Evolutionary conservation across 2,329 filamentous ascomycete species (phyloP).

Genomic region (Stachybotrys chartarum): DNA sequence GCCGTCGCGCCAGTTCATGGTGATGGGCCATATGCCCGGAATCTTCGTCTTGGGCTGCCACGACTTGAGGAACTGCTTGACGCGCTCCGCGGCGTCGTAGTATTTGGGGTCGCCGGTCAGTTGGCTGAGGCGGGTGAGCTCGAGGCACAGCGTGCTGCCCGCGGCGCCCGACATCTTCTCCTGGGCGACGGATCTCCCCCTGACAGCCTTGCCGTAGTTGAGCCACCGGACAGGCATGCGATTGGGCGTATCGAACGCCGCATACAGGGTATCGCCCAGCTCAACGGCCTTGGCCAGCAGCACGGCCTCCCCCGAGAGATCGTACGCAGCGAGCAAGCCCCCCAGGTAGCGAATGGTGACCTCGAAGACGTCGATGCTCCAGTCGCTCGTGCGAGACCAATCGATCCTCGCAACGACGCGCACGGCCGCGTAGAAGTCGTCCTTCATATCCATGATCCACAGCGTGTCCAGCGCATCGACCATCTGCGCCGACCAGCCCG

Average conservation of each 20-base stretch:
- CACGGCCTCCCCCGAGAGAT: slow-evolving; percentile 36
- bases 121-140: slow-evolving; percentile 69
- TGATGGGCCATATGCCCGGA: slow-evolving; percentile 71
- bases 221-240: slow-evolving; percentile 40
- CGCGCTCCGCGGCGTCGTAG: slow-evolving; percentile 68
- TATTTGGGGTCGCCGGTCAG: slow-evolving; percentile 66
- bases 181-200: slow-evolving; percentile 41
- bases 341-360: slow-evolving; percentile 49
- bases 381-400: slow-evolving; percentile 37
- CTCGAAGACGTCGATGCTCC: slow-evolving; percentile 44
- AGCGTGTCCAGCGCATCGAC: slow-evolving; percentile 56
- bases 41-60: slow-evolving; percentile 63
- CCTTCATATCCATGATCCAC: slow-evolving; percentile 53
- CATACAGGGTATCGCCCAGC: slow-evolving; percentile 47
- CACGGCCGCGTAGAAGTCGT: slow-evolving; percentile 49
- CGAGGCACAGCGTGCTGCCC: slow-evolving; percentile 61
- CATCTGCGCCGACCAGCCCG: slow-evolving; percentile 51
- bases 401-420: slow-evolving; percentile 40
- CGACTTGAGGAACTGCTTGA: slow-evolving; percentile 62
- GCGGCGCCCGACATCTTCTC: slow-evolving; percentile 40
- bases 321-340: slow-evolving; percentile 43
- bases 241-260: slow-evolving; percentile 48
- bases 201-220: slow-evolving; percentile 33
- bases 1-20: slow-evolving; percentile 52
- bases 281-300: slow-evolving; percentile 43